Evolutionary conservation across 352 stramenopile genomes (phyloP).

Genomic region (Globisporangium solare): DNA sequence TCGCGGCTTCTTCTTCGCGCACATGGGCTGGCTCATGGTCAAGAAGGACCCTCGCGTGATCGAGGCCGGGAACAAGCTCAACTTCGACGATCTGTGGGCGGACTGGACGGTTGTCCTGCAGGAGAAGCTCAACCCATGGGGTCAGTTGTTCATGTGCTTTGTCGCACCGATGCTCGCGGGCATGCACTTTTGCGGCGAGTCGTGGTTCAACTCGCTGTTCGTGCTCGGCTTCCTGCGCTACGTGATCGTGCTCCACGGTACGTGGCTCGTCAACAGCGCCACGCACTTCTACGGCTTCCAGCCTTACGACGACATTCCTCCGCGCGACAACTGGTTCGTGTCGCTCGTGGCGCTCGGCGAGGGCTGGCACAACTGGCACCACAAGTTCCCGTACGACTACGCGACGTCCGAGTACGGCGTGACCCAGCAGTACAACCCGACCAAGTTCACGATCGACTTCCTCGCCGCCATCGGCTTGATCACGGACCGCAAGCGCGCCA

Average conservation of each 20-base stretch:
- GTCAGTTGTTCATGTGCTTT: conserved; percentile 98
- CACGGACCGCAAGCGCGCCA: conserved; percentile 92
- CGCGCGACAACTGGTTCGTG: conserved; percentile 97
- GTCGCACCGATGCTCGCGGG: conserved; percentile 91
- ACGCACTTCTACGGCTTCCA: conserved; percentile 98
- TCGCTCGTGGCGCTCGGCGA: conserved; percentile 94
- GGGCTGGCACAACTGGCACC: conserved; percentile 99
- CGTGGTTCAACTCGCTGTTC: conserved; percentile 96
- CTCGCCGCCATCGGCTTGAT: conserved; percentile 90
- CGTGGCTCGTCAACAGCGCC: conserved; percentile 98
- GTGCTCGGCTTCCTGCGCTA: conserved; percentile 94
- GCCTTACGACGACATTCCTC: conserved; percentile 95
- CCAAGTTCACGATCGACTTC: conserved; percentile 96
- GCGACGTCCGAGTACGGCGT: conserved; percentile 95
- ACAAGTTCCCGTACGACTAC: conserved; percentile 99
- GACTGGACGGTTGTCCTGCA: conserved; percentile 95
- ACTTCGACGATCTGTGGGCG: conserved; percentile 96
- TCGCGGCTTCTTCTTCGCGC: conserved; percentile 98
- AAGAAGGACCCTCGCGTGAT: conserved; percentile 96
- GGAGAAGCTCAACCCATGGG: conserved; percentile 97
- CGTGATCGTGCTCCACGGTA: conserved; percentile 93
- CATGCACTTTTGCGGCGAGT: conserved; percentile 84
- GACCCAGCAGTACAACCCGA: conserved; percentile 96
- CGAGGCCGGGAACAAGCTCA: conserved; percentile 89
- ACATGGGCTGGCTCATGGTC: conserved; percentile 98